Base-by-base conservation (phyloP, 805 yeast species). In the Ogataea haglerorum region DNA sequence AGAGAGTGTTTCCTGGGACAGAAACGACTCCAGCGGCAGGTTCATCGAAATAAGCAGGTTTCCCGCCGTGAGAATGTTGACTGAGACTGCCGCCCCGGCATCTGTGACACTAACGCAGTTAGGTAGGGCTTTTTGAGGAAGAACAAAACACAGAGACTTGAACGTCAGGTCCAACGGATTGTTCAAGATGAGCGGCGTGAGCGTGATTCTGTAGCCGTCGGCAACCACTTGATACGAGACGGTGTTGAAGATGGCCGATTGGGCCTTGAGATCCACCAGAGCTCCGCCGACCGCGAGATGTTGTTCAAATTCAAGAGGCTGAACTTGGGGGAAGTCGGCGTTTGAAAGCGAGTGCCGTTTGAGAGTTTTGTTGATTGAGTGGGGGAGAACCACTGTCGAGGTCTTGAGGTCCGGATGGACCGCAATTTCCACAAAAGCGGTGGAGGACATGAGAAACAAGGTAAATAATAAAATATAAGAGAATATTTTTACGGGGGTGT, bases 61-160 rank as follows among this genome's bases (percentile, higher is more conserved):
- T 15, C 65, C 60, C 16, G 65, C 68, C 21, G 80, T 76, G 12
- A 85, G 62, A 7, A 77, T 50, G 56, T 82, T 87, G 14, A 80
- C 45, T n/a, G 77, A 51, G 0, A 80, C 25, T 7, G 57, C 63
- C 7, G 45, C 48, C 27, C 42, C 34, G 3, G 49, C 50, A 24
- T 69, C 68, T 8, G 59, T 41, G 3, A 73, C 46, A 0, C 64
- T 46, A 2, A 72, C 39, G 46, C 80, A 75, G 31, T 64, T 51
- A 1, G 56, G 36, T 25, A 58, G 51, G 5, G 70, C 51, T 16
- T 44, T 32, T 30, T 64, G 67, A 4, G 80, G 77, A 12, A 72
- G 49, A 30, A 51, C 48, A 39, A 76, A 54, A 36, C 61, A 50
- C 7, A 76, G 52, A 9, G 60, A 58, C 30, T 72, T 71, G 25